Evolutionary conservation across 495 filamentous ascomycete species (phyloP), one percentile per base, ranked within the genome.

Genomic region (Aspergillus bridgeri): DNA sequence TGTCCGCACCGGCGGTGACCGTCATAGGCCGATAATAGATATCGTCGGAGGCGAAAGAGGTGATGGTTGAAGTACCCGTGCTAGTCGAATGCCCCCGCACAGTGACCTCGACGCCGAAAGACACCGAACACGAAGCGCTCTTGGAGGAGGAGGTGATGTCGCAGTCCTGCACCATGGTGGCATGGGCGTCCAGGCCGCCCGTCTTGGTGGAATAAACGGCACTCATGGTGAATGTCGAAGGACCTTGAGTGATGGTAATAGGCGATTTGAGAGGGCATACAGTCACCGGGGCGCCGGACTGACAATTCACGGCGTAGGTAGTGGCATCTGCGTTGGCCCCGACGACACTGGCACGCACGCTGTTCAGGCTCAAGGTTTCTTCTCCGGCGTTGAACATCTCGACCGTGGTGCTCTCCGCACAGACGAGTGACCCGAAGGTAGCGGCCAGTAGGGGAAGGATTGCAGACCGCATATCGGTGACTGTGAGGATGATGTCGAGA

Each of bases 1-100:
- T 69, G 5, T 67, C 65, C 22, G 56, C 51, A 45, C 69, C 69
- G 20, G 66, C 72, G 7, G 72, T 76, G 50, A 73, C 51, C 45
- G 65, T 66, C 15, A 75, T 53, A 24, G 65, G 59, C 20, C 60
- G 11, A 24, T 66, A 59, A 21, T 42, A 42, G 18, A 65, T 57
- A 11, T 54, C 29, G 13, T 42, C 25, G 6, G 51, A 48, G 15
- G 27, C 20, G 23, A 53, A 42, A 3, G 55, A 49, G 6, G 62
- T 57, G 24, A 23, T 29, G 6, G 52, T 54, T 15, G 56, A 42
- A 3, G 38, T 42, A 3, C 27, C 42, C 23, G 48, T 57, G 9
- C 48, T 46, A 11, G 53, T 53, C 13, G 44, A 46, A 2, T 24
- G 24, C 2, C 56, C 55, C 1, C 38, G 13, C 9, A 15, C 20